These are phyloP conservation scores for Candida smagusa DNA, from an alignment of 1,139 yeast genomes.

Conservation along the genomic window DNA sequence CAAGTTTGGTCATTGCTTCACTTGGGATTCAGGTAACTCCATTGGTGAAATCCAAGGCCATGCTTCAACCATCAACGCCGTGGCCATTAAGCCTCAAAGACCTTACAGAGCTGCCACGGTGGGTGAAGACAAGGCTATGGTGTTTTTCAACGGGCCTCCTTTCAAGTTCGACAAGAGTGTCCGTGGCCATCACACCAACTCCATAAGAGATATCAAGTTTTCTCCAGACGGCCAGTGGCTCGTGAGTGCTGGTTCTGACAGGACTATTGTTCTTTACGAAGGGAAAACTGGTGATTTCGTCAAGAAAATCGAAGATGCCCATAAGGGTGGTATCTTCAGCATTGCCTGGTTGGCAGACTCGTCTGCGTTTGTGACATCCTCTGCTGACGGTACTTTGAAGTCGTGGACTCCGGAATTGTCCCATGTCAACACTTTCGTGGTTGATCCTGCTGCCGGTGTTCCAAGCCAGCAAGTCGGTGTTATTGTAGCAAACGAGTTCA, in stretches of 20 bases:
- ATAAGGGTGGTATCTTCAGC: constrained; percentile 79
- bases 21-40: constrained; percentile 92
- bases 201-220: constrained; percentile 76
- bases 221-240: constrained; percentile 74
- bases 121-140: constrained; percentile 81
- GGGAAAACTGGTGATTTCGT: constrained; percentile 82
- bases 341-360: constrained; percentile 65
- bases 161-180: constrained; percentile 77
- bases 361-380: constrained; percentile 64
- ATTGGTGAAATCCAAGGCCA: constrained; percentile 96
- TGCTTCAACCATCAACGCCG: constrained; percentile 79
- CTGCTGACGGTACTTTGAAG: constrained; percentile 78
- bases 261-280: constrained; percentile 73
- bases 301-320: constrained; percentile 52
- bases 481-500: constrained; percentile 53
- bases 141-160: constrained; percentile 90
- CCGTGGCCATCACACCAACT: constrained; percentile 72
- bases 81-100: constrained; percentile 79
- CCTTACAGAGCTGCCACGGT: constrained; percentile 95
- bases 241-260: constrained; percentile 86
- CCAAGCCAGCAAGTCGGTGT: constrained; percentile 81
- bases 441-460: constrained; percentile 30
- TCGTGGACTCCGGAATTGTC: constrained; percentile 45
- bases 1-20: constrained; percentile 86
- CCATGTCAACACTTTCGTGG: constrained; percentile 38